These are phyloP conservation scores for Pinus taeda DNA, from an alignment of 75 land plant genomes.

Conservation along the genomic window DNA sequence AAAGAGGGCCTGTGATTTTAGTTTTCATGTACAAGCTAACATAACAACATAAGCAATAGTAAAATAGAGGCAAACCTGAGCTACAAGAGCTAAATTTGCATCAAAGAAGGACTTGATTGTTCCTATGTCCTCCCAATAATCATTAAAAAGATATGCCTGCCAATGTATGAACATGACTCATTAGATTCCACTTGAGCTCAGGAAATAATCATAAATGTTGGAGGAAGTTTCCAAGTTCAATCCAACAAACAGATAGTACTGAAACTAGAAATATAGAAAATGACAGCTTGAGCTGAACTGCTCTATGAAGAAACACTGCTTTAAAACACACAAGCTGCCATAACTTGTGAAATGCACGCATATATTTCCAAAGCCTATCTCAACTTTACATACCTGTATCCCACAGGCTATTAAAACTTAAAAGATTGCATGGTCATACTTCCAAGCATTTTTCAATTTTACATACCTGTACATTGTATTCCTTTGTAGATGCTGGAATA, in stretches of 20 bases:
- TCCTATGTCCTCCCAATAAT: constrained; percentile 97
- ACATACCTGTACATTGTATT: constrained; percentile 63
- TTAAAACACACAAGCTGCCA: not conserved
- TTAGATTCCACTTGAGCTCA: not conserved
- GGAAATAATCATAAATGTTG: not conserved
- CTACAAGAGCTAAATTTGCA: constrained; percentile 79
- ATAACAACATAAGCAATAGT: not conserved
- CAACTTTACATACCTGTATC: not conserved
- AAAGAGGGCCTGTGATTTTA: not conserved
- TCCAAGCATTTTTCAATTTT: too few relatives aligned
- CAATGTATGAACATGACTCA: not conserved
- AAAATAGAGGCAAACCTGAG: constrained; percentile 41
- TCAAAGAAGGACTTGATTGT: constrained; percentile 87
- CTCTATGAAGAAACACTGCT: not conserved
- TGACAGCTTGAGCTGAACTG: not conserved
- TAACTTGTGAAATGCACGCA: not conserved
- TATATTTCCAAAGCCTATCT: not conserved
- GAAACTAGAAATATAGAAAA: not conserved
- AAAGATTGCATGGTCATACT: not conserved
- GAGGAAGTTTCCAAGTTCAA: not conserved
- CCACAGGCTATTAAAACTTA: too few relatives aligned
- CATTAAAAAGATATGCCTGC: constrained; percentile 83
- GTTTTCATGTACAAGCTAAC: not conserved
- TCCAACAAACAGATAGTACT: not conserved
- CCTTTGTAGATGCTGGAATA: constrained; percentile 73